Evolutionary conservation across 257 asterid genomes (phyloP), one percentile per base, ranked within the genome.

Genomic region (Orobanche coerulescens): DNA sequence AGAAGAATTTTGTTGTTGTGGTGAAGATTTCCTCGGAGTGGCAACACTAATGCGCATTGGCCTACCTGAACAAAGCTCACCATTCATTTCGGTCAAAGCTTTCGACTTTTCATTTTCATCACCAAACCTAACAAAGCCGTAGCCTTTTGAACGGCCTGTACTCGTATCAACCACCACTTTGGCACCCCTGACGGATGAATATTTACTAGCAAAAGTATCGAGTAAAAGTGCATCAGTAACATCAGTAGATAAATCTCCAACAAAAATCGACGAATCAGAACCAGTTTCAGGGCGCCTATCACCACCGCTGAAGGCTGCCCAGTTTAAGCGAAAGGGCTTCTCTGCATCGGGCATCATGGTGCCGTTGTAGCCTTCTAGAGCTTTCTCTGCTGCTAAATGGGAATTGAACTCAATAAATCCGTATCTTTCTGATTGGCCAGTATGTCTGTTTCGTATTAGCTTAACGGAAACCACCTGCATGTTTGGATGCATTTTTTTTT

Each of bases 81-180:
- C 97, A 69, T 90, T 84, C 97, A 90, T 90, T 70, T 90, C 97
- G 44, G 84, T 75, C 82, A 90, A 80, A 28, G 97, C 95, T 48
- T 58, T 76, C 20, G 89, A 63, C 80, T 78, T 82, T 71, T 86
- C 95, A 69, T 61, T 84, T 75, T 86, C 97, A 78, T 90, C 95
- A 37, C 78, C 83, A 66, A 90, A 90, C 79, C 90, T 84, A 40
- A 90, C 97, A 82, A 90, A 90, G 40, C 95, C 97, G 75, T 84
- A 90, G 49, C 97, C 95, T 72, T 86, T 90, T n/a, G 94, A 66
- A 48, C 94, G 92, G 10, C 97, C 95, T 20, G 91, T 81, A 60
- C 71, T 81, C 33, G 81, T 37, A 82, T 90, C 97, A 65, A 87
- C 77, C 15, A 90, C 97, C 33, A 90, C 97, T 75, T 90, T 90